These are phyloP conservation scores for Phalaenopsis equestris DNA, from an alignment of 106 monocot species.

Conservation along the genomic window DNA sequence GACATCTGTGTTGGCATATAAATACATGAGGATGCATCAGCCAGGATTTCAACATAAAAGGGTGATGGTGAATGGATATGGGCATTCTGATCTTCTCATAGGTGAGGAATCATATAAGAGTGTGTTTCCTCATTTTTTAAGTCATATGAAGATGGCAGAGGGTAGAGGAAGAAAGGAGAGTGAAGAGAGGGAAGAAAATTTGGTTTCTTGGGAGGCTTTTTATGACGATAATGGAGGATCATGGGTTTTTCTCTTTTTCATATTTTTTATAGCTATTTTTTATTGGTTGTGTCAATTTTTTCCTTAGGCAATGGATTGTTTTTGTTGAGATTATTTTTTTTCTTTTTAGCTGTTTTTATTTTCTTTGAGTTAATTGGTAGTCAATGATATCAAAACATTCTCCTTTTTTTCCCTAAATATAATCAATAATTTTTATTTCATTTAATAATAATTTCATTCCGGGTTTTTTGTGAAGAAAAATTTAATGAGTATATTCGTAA, in stretches of 20 bases:
- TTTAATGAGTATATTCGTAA: no score
- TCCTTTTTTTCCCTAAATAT: no score
- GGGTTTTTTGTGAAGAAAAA: no score
- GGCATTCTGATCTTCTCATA: conserved; percentile 36
- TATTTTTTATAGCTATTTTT: neutral
- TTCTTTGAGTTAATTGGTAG: no score
- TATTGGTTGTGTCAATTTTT: neutral
- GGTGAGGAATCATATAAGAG: conserved; percentile 24
- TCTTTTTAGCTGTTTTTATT: no score
- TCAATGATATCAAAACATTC: no score
- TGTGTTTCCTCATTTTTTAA: conserved; percentile 29
- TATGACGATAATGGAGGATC: neutral
- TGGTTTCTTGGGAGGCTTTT: conserved; percentile 18
- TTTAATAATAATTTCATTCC: no score
- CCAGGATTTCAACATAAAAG: conserved; percentile 29
- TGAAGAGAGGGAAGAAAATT: neutral
- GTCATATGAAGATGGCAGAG: conserved; percentile 27
- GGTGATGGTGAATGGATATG: conserved; percentile 27
- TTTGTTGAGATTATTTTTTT: neutral
- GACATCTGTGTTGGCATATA: conserved; percentile 21
- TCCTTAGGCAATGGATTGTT: neutral
- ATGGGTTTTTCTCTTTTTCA: neutral
- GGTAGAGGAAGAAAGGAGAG: conserved; percentile 6
- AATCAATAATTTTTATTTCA: no score
- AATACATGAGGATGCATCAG: conserved; percentile 28